Percentiles rank a stretch among this genome's conserved stretches.
These are phyloP conservation scores for Prunus dulcis DNA, from an alignment of 306 rosid species.

Conservation along the genomic window DNA sequence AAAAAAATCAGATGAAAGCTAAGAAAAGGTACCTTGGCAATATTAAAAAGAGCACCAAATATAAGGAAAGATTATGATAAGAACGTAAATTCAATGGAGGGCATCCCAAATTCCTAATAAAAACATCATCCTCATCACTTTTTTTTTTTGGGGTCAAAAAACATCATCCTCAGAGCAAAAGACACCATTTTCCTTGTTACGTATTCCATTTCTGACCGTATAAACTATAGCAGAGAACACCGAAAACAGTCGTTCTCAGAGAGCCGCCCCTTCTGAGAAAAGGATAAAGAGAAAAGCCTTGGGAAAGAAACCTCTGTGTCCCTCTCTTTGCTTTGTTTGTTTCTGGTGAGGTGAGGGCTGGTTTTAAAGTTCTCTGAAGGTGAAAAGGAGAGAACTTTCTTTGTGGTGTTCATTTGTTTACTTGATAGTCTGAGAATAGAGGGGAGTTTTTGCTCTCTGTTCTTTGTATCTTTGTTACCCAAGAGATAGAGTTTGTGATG, in stretches of 20 bases:
- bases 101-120: not conserved
- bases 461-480: conserved; percentile 12
- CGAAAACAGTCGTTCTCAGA: conserved; percentile 5
- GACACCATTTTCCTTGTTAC: not conserved
- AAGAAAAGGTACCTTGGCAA: not conserved
- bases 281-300: not conserved
- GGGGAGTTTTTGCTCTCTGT: conserved; percentile 11
- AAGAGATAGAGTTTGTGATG: conserved; percentile 26
- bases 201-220: conserved; percentile 23
- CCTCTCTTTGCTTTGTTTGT: not conserved
- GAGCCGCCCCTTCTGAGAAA: conserved; percentile 3
- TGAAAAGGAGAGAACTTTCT: not conserved
- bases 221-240: conserved; percentile 6
- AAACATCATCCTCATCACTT: not conserved
- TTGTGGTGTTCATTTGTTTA: not conserved
- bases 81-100: not conserved
- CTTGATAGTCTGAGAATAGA: not conserved
- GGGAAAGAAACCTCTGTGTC: not conserved
- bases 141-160: no score
- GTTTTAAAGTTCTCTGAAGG: conserved; percentile 10
- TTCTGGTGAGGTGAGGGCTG: conserved; percentile 6
- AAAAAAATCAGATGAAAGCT: not conserved
- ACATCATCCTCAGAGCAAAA: not conserved
- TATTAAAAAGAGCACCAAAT: conserved; percentile 1
- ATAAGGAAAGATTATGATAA: not conserved